These are phyloP conservation scores for Cyamopsis tetragonoloba DNA, from an alignment of 306 rosid species.

Conservation along the genomic window DNA sequence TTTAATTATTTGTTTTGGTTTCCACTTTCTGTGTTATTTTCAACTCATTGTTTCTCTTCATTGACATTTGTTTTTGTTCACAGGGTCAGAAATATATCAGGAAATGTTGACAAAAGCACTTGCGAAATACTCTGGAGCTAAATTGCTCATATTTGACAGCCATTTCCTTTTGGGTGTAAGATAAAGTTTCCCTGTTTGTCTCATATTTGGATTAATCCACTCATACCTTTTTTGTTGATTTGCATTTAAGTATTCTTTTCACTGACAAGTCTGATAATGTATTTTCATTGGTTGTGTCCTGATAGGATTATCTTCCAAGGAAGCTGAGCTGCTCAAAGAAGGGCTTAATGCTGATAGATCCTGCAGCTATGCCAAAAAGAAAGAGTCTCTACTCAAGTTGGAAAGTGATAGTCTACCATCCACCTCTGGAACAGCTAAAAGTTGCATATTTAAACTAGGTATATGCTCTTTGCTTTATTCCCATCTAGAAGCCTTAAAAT, in stretches of 20 bases:
- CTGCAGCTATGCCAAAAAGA: slow-evolving; percentile 51
- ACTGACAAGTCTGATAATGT: too few relatives aligned
- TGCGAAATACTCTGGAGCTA: slow-evolving; percentile 83
- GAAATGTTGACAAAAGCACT: slow-evolving; percentile 97
- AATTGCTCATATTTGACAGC: slow-evolving; percentile 97
- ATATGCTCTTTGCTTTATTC: slow-evolving; percentile 17
- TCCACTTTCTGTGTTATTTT: not conserved
- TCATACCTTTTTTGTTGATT: slow-evolving; percentile 15
- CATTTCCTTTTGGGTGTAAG: slow-evolving; percentile 97
- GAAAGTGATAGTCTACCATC: slow-evolving; percentile 68
- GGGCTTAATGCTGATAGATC: slow-evolving; percentile 62
- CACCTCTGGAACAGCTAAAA: slow-evolving; percentile 71
- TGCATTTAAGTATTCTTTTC: too few relatives aligned
- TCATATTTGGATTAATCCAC: slow-evolving; percentile 33
- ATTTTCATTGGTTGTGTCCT: too few relatives aligned
- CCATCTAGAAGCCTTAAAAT: not conserved
- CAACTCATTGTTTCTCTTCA: not conserved
- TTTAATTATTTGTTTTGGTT: too few relatives aligned
- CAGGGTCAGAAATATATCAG: slow-evolving; percentile 98
- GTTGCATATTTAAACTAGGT: slow-evolving; percentile 64
- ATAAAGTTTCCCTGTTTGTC: slow-evolving; percentile 35
- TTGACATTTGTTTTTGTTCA: slow-evolving; percentile 6
- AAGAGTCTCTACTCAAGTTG: slow-evolving; percentile 74
- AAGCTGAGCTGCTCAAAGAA: slow-evolving; percentile 90
- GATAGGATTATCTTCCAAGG: slow-evolving; percentile 90